A percentile compares a stretch with the other conserved stretches of the same genome.
Conservation (phyloP, 2,329 filamentous ascomycete species). For the Xylariales sp. region DNA sequence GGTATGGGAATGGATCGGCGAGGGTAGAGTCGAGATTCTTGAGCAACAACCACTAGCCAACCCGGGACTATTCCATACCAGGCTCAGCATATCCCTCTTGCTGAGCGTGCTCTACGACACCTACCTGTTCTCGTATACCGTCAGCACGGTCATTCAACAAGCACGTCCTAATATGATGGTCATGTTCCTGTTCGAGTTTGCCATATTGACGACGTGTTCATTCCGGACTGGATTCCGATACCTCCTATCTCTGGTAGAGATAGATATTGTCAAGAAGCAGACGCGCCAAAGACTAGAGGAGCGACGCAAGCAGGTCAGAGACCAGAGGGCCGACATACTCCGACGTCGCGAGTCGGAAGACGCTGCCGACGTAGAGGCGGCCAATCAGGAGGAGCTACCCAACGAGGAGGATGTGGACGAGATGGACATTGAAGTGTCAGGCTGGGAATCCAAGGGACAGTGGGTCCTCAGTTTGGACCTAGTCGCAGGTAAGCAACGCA, state of each 20-base stretch:
- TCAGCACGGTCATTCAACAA: conserved; percentile 78
- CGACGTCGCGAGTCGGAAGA: conserved; percentile 42
- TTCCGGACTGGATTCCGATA: conserved; percentile 77
- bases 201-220: conserved; percentile 76
- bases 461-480: conserved; percentile 89
- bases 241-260: conserved; percentile 70
- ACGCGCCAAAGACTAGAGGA: conserved; percentile 64
- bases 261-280: conserved; percentile 69
- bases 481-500: conserved; percentile 57
- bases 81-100: conserved; percentile 72
- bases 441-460: conserved; percentile 94
- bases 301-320: conserved; percentile 62
- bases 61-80: conserved; percentile 79
- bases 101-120: conserved; percentile 77
- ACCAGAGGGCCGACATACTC: conserved; percentile 49
- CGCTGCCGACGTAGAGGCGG: conserved; percentile 42
- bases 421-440: conserved; percentile 89
- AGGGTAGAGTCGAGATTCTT: conserved; percentile 86
- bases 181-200: conserved; percentile 98
- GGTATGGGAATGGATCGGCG: conserved; percentile 97
- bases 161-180: conserved; percentile 99
- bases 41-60: conserved; percentile 94
- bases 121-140: conserved; percentile 74
- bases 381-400: conserved; percentile 47
- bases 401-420: conserved; percentile 78